These are phyloP conservation scores for Exserohilum rostratum DNA, from an alignment of 2,329 filamentous ascomycete genomes.

Conservation along the genomic window DNA sequence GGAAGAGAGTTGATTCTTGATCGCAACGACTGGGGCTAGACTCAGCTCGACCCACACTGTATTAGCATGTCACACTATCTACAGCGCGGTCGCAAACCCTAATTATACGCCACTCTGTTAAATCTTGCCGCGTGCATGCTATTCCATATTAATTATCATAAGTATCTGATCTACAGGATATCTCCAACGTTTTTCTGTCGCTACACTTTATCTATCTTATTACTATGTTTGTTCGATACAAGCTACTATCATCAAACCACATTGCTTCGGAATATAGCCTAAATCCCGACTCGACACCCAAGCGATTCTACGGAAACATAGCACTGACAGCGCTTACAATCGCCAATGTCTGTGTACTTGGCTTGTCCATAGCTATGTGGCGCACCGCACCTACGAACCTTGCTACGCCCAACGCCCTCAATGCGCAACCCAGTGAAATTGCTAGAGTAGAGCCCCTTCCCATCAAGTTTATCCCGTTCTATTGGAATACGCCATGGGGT, in stretches of 20 bases:
- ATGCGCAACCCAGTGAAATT: not conserved
- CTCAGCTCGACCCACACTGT: not conserved
- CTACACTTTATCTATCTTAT: not conserved
- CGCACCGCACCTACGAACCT: not conserved
- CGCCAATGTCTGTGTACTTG: conserved; percentile 3
- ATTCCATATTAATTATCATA: not conserved
- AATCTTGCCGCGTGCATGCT: conserved; percentile 2
- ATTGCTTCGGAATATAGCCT: not conserved
- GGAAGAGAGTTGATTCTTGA: not conserved
- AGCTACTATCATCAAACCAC: not conserved
- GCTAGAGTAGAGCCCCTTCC: conserved; percentile 7
- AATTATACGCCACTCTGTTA: conserved; percentile 4
- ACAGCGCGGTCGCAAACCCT: not conserved
- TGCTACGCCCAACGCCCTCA: not conserved
- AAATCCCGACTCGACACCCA: not conserved
- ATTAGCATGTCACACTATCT: not conserved
- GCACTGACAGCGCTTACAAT: not conserved
- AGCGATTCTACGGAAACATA: conserved; percentile 1
- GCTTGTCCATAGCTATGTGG: conserved; percentile 4
- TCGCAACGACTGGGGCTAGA: not conserved
- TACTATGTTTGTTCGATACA: conserved; percentile 7
- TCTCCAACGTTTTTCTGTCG: not conserved
- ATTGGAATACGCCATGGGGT: conserved; percentile 13
- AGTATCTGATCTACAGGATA: conserved; percentile 4
- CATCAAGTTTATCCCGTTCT: conserved; percentile 2